Conservation (phyloP, 2,329 filamentous ascomycete species). For the Zopfia rhizophila region DNA sequence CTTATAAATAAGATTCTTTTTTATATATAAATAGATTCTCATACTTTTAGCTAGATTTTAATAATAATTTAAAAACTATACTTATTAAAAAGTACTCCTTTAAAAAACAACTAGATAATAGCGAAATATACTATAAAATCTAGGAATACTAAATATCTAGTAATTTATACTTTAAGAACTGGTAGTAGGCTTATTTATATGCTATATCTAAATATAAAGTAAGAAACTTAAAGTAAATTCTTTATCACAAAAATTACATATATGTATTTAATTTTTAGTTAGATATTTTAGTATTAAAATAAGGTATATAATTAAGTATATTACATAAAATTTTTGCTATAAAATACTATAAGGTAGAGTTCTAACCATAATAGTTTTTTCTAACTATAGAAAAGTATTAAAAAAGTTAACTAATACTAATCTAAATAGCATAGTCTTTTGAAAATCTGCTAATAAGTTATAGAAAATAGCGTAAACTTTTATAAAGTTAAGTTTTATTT, state of each 20-base stretch:
- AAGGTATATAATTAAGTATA: constrained; percentile 42
- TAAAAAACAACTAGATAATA: constrained; percentile 20
- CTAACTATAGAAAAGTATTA: too few relatives aligned
- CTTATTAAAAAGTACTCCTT: constrained; percentile 23
- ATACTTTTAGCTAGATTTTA: constrained; percentile 19
- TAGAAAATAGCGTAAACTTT: too few relatives aligned
- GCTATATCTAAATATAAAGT: constrained; percentile 30
- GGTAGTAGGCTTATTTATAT: constrained; percentile 37
- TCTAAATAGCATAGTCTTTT: too few relatives aligned
- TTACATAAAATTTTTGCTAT: constrained; percentile 39
- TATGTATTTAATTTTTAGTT: constrained; percentile 41
- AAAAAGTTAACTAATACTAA: too few relatives aligned
- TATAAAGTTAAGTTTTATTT: too few relatives aligned
- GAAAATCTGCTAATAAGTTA: too few relatives aligned
- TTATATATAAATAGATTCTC: constrained; percentile 11
- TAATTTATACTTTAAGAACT: constrained; percentile 26
- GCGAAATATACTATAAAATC: constrained; percentile 30
- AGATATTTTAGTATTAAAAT: constrained; percentile 39
- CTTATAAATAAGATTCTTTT: constrained; percentile 12
- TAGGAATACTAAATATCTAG: constrained; percentile 26
- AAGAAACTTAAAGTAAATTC: constrained; percentile 36
- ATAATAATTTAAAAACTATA: constrained; percentile 15
- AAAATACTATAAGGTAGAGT: constrained; percentile 47
- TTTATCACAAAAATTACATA: constrained; percentile 32
- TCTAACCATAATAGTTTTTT: too few relatives aligned